A percentile compares a stretch with the other conserved stretches of the same genome.
Conservation (phyloP, 441 rosid species). For the Adansonia madagascariensis region DNA sequence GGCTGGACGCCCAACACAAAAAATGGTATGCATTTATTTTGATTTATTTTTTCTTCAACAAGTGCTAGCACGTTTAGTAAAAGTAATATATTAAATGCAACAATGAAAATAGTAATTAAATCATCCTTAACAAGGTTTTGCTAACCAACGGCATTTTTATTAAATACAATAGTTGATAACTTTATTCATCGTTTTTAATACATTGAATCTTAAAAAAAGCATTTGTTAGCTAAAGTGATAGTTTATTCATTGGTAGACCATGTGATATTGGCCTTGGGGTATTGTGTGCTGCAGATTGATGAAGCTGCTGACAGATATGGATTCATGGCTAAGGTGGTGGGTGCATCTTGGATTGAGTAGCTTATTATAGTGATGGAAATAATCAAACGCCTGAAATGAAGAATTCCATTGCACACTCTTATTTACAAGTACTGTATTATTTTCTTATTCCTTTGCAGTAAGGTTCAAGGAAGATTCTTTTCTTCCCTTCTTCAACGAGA, state of each 20-base stretch:
- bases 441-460: not conserved
- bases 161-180: too few species aligned
- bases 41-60: not conserved
- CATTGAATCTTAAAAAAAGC: not conserved
- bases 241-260: not conserved
- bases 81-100: not conserved
- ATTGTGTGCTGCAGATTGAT: slow-evolving; percentile 55
- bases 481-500: not conserved
- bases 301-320: slow-evolving; percentile 83
- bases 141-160: too few species aligned
- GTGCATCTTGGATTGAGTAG: slow-evolving; percentile 72
- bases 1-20: slow-evolving; percentile 86
- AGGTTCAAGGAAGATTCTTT: not conserved
- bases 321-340: slow-evolving; percentile 86
- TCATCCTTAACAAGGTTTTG: not conserved
- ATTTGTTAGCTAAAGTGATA: not conserved
- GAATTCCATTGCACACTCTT: not conserved
- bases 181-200: too few species aligned
- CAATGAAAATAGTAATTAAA: not conserved
- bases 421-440: too few species aligned
- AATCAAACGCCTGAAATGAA: not conserved
- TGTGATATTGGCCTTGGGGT: not conserved
- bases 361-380: not conserved
- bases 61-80: not conserved
- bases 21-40: slow-evolving; percentile 53